These are phyloP conservation scores for Pholiota adiposa DNA, from an alignment of 1,284 basidiomycete species.

Conservation along the genomic window DNA sequence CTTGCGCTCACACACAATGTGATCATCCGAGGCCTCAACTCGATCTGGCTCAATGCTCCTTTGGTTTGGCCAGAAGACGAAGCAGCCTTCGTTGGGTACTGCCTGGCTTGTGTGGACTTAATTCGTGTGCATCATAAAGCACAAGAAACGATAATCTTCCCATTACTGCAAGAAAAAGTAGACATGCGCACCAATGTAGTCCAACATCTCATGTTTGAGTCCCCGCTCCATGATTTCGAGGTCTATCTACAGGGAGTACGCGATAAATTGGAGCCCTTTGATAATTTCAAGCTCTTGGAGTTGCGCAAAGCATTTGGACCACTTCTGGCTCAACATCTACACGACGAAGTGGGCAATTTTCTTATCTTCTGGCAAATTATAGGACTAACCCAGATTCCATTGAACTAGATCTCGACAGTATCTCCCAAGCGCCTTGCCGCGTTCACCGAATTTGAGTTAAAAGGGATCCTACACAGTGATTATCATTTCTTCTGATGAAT, in stretches of 20 bases:
- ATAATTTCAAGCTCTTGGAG: slow-evolving; percentile 20
- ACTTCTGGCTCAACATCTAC: slow-evolving; percentile 25
- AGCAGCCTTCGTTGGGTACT: slow-evolving; percentile 27
- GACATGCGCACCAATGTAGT: slow-evolving; percentile 31
- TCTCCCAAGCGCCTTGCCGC: slow-evolving; percentile 19
- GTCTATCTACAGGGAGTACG: slow-evolving; percentile 34
- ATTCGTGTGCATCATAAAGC: slow-evolving; percentile 29
- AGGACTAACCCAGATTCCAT: too few relatives aligned
- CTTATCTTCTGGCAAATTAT: background rate
- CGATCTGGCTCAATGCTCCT: slow-evolving; percentile 29
- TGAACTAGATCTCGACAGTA: slow-evolving; percentile 29
- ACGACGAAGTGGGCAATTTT: slow-evolving; percentile 23
- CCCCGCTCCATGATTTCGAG: slow-evolving; percentile 35
- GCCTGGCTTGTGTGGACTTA: slow-evolving; percentile 16
- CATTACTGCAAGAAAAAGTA: slow-evolving; percentile 25
- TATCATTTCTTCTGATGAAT: background rate
- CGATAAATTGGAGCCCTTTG: slow-evolving; percentile 21
- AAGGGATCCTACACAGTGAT: slow-evolving; percentile 22
- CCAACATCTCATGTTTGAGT: slow-evolving; percentile 30
- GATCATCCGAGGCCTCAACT: slow-evolving; percentile 30
- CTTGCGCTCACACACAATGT: slow-evolving; percentile 31
- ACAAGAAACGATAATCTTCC: slow-evolving; percentile 32
- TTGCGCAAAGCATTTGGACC: slow-evolving; percentile 24
- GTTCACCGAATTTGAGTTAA: slow-evolving; percentile 21
- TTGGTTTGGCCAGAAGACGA: slow-evolving; percentile 26